These are phyloP conservation scores for Nephelium lappaceum DNA, from an alignment of 345 rosid genomes.

Conservation along the genomic window DNA sequence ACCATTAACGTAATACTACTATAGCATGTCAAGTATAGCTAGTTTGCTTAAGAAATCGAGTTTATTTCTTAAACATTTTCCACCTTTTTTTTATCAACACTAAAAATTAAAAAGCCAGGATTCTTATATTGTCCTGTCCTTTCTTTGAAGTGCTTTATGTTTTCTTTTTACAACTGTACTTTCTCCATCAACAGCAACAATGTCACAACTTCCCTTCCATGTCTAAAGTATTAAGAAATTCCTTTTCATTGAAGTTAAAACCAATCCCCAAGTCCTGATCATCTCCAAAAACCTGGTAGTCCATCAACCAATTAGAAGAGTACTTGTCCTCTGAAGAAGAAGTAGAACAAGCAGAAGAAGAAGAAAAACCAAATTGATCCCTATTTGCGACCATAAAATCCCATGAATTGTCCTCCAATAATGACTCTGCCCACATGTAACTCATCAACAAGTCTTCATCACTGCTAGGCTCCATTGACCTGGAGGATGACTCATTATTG, in stretches of 20 bases:
- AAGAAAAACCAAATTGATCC: conserved; percentile 15
- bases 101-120: conserved; percentile 3
- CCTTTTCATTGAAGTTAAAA: conserved; percentile 42
- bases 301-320: conserved; percentile 51
- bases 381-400: conserved; percentile 30
- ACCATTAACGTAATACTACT: no score
- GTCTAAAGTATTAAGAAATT: conserved; percentile 24
- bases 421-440: conserved; percentile 36
- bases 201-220: conserved; percentile 35
- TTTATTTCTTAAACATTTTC: neutral
- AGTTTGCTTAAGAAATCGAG: neutral
- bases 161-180: conserved; percentile 8
- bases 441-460: conserved; percentile 28
- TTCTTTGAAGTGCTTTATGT: neutral
- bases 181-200: neutral
- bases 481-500: conserved; percentile 1
- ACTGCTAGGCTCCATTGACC: conserved; percentile 4
- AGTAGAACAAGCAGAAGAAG: neutral
- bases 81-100: neutral
- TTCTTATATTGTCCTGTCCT: neutral
- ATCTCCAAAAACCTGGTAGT: conserved; percentile 39
- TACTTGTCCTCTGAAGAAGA: conserved; percentile 27
- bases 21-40: neutral
- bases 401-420: conserved; percentile 52
- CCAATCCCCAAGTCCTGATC: conserved; percentile 41